Percentiles rank a stretch among this genome's conserved stretches.
Evolutionary conservation across 148 eudicot genomes (phyloP).

Genomic region (Diospyros lotus): DNA sequence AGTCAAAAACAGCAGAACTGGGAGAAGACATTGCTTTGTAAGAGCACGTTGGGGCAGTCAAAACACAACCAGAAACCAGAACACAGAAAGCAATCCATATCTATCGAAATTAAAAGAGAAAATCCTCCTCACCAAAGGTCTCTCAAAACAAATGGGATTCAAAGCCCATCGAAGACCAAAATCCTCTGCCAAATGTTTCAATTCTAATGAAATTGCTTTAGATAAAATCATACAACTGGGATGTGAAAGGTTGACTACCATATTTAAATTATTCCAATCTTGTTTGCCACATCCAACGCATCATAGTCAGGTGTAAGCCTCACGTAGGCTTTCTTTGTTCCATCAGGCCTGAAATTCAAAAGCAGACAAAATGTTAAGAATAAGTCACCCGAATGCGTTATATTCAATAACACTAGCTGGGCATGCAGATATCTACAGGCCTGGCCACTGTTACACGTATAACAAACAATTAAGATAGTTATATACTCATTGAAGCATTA

Average conservation of each 20-base stretch:
- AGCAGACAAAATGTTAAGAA: neutral
- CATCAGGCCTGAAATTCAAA: slow-evolving; percentile 34
- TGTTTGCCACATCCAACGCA: slow-evolving; percentile 80
- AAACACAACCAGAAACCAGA: neutral
- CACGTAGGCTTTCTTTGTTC: slow-evolving; percentile 73
- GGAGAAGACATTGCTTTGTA: too few species aligned
- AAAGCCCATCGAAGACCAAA: neutral
- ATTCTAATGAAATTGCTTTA: neutral
- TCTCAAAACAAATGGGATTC: neutral
- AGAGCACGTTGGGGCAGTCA: neutral
- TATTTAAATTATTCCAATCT: slow-evolving; percentile 61
- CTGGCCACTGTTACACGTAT: too few species aligned
- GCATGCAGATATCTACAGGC: too few species aligned
- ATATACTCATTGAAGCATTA: neutral
- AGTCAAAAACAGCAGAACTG: too few species aligned
- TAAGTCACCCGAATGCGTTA: neutral
- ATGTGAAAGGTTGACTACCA: neutral
- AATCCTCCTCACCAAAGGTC: neutral
- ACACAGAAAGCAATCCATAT: neutral
- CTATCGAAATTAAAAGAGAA: neutral
- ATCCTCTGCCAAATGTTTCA: neutral
- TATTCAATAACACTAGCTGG: neutral
- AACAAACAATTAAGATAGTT: too few species aligned
- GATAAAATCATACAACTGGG: slow-evolving; percentile 3
- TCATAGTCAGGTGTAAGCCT: slow-evolving; percentile 67